phyloP scores from a whole-genome alignment of 2,329 filamentous ascomycete species.

The Colletotrichum sidae region DNA sequence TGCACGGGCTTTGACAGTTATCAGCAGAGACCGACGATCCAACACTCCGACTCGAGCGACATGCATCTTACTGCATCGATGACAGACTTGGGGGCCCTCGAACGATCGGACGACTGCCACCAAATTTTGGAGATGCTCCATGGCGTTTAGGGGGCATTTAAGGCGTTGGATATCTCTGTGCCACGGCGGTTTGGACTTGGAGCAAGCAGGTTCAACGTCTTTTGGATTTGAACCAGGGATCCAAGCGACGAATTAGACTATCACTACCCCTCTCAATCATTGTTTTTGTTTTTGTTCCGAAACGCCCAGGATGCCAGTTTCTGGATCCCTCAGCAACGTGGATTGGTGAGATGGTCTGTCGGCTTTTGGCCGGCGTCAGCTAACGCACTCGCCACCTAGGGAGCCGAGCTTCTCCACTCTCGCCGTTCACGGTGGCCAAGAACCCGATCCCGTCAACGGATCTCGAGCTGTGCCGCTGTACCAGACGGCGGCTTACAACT shows the following conservation, averaged over 20 bases:
- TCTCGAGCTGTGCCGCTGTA: conserved; percentile 95
- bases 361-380: conserved; percentile 28
- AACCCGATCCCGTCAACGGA: conserved; percentile 83
- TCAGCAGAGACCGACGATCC: conserved; percentile 32
- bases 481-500: conserved; percentile 72
- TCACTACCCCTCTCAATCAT: conserved; percentile 29
- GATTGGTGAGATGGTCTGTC: conserved; percentile 43
- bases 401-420: conserved; percentile 40
- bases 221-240: conserved; percentile 13
- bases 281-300: neutral
- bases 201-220: conserved; percentile 12
- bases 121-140: conserved; percentile 20
- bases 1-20: conserved; percentile 34
- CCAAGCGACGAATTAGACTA: conserved; percentile 26
- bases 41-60: conserved; percentile 9
- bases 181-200: conserved; percentile 17
- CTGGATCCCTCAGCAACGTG: conserved; percentile 47
- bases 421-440: conserved; percentile 62
- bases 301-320: conserved; percentile 43
- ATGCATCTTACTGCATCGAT: conserved; percentile 4
- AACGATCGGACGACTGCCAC: conserved; percentile 27
- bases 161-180: conserved; percentile 17
- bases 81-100: conserved; percentile 2
- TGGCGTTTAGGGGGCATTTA: conserved; percentile 31
- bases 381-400: conserved; percentile 25